phyloP scores from a whole-genome alignment of 2,329 filamentous ascomycete species.

The Fusarium drepaniforme region DNA sequence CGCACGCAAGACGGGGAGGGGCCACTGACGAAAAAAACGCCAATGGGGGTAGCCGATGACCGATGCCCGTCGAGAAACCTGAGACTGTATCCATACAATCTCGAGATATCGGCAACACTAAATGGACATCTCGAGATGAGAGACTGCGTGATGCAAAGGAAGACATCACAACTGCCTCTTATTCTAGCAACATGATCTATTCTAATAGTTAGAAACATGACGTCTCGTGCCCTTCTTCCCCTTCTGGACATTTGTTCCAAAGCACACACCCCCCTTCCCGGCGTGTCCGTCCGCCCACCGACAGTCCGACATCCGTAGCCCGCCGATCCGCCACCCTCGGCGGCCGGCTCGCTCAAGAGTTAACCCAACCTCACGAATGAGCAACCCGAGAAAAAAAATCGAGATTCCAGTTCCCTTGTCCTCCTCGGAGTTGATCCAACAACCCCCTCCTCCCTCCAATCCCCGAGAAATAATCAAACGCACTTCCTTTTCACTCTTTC shows the following conservation, averaged over 20 bases:
- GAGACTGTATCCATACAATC: conserved; percentile 19
- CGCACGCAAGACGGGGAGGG: conserved; percentile 14
- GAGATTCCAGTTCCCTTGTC: background rate
- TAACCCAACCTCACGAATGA: conserved; percentile 31
- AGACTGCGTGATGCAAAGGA: background rate
- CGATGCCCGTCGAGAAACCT: conserved; percentile 25
- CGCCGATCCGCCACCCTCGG: background rate
- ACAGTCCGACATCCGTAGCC: conserved; percentile 30
- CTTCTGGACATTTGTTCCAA: background rate
- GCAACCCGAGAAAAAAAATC: background rate
- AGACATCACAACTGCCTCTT: too few species aligned
- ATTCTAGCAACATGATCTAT: background rate
- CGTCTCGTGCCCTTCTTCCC: conserved; percentile 4
- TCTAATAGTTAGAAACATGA: background rate
- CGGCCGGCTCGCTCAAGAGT: background rate
- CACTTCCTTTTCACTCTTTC: background rate
- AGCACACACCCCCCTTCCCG: background rate
- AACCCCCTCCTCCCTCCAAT: background rate
- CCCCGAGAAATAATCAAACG: background rate
- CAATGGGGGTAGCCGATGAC: conserved; percentile 37
- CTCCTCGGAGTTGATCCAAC: background rate
- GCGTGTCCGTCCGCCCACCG: conserved; percentile 11
- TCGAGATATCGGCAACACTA: conserved; percentile 19
- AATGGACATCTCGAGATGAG: conserved; percentile 5
- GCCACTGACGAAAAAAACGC: conserved; percentile 3